Evolutionary conservation across 192 early-diverging fungal genomes (phyloP), one percentile per base, ranked within the genome.

Genomic region (Coemansia umbellata): DNA sequence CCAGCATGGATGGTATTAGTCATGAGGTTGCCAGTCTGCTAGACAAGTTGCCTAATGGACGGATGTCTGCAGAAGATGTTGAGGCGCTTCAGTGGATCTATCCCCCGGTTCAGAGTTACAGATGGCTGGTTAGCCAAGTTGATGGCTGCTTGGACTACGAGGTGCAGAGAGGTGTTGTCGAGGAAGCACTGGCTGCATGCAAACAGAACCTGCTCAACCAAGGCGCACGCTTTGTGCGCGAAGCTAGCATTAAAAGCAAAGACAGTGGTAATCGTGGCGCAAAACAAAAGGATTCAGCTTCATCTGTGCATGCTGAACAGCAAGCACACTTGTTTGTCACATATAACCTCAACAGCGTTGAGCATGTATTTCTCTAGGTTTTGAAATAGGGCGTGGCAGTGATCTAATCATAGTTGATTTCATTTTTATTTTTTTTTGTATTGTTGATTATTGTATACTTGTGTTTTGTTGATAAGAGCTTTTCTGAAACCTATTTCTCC

Each of bases 91-190:
- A 40, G 32, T 74, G 64, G 59, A 53, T 55, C 14, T 67, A 74
- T 31, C 64, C 59, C 30, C 71, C 71, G 0, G 64, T 74, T 4
- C 14, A 32, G 18, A 52, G 44, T 35, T 53, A 39, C 41, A 59
- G 60, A 14, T 74, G 71, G 71, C 71, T 74, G 28, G 55, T 55
- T 13, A 17, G 50, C 10, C 71, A 63, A 47, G 63, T 74, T 48
- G 59, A 66, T 42, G 64, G 71, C 13, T 67, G 71, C 31, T 17
- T 74, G 40, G 71, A 66, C 43, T 19, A 23, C 5, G 51, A 59
- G 22, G 71, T 74, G 15, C 64, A 63, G 36, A 23, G n/a, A 9
- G 63, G 64, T 10, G 14, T 74, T n/a, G 43, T 26, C 6, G 64
- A 67, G 9, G 71, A 74, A 35, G 71, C 71, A 0, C 50, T 21